Base-by-base conservation (phyloP, 306 rosid species). In the Prosopis cineraria region DNA sequence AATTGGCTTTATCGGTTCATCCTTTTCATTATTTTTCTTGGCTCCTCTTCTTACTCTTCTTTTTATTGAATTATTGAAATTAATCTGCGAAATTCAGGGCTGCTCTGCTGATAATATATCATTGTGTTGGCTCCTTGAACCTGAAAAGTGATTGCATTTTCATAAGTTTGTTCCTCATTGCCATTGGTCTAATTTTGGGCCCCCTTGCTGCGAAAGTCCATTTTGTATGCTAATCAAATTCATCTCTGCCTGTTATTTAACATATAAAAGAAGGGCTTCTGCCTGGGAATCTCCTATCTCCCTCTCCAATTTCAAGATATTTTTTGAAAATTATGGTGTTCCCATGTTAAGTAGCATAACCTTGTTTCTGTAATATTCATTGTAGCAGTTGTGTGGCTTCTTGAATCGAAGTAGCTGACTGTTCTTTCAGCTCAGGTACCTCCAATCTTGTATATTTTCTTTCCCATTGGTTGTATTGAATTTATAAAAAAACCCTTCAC, bases 361-460 rank as follows among this genome's bases (percentile, higher is more conserved):
- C 16, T 43, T 29, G 71, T 72, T 60, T 75, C 11, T 74, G 74
- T 22, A 58, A 77, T 80, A 78, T 72, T 85, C 76, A 60, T 80
- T 76, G 80, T 43, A 78, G 75, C 85, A 74, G 70, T 79, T 76
- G 55, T 77, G 68, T 27, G 34, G 87, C 83, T 81, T 47, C 47
- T 82, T 85, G 85, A 82, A 76, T 73, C 68, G 53, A 68, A 76
- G 84, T 36, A 45, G 79, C 78, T 75, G 85, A 75, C 79, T 53
- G 40, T 56, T 34, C 64, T 77, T 74, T 78, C 85, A 20, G 63
- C 66, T 62, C 84, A 85, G 94, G 93, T 84, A 85, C 81, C 67
- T 59, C 81, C 62, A 59, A 39, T 70, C 78, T 67, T 70, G 33
- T 9, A 10, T 29, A 34, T 67, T 40, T 67, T 67, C 55, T 81